Percentiles rank a stretch among this genome's conserved stretches.
Conservation (phyloP, 2,329 filamentous ascomycete species). For the Verticillium dahliae region DNA sequence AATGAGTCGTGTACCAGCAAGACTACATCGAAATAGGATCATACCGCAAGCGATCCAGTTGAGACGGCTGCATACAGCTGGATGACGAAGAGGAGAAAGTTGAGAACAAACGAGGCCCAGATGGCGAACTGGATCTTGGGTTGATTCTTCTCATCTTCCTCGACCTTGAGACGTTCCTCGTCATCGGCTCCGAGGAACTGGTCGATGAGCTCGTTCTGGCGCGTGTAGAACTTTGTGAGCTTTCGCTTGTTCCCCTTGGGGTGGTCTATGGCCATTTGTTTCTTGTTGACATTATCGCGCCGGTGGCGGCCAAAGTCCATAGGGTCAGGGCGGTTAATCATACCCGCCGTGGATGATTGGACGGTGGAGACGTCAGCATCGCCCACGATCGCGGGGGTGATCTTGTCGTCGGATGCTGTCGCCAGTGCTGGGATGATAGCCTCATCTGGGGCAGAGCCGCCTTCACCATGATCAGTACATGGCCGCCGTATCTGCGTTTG, state of each 20-base stretch:
- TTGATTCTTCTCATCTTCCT: conserved; percentile 43
- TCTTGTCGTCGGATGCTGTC: background rate
- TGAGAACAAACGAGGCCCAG: conserved; percentile 41
- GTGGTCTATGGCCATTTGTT: conserved; percentile 40
- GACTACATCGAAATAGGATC: background rate
- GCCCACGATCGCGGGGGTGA: background rate
- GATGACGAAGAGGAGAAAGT: conserved; percentile 49
- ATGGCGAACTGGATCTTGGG: conserved; percentile 48
- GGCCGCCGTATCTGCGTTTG: background rate
- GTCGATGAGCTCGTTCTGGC: conserved; percentile 42
- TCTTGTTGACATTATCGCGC: conserved; percentile 30
- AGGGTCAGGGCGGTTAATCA: conserved; percentile 22
- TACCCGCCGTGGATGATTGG: conserved; percentile 4
- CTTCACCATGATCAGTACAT: background rate
- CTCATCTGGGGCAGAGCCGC: background rate
- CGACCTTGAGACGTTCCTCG: conserved; percentile 43
- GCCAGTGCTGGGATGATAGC: background rate
- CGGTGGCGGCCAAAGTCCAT: conserved; percentile 31
- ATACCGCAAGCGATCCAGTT: conserved; percentile 44
- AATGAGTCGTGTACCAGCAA: conserved; percentile 4
- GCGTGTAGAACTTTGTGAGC: conserved; percentile 39
- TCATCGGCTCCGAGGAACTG: conserved; percentile 48
- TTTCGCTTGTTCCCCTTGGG: conserved; percentile 35
- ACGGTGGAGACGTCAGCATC: conserved; percentile 2
- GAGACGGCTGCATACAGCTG: conserved; percentile 52